Conservation (phyloP, 2,329 filamentous ascomycete genomes). For the Exophiala alcalophila region DNA sequence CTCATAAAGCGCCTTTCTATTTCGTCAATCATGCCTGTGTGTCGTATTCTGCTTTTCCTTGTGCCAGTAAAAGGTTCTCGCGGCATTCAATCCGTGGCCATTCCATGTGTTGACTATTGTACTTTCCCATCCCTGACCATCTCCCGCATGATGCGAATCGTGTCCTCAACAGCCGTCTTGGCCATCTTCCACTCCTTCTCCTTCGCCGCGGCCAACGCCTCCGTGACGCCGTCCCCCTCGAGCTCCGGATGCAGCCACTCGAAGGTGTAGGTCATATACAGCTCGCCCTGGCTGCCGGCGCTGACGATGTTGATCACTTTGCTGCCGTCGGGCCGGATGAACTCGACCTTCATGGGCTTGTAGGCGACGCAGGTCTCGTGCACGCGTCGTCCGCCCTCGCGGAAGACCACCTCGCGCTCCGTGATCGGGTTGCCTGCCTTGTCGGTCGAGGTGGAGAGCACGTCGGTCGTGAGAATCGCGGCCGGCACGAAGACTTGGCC, state of each 20-base stretch:
- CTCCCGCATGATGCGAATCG: constrained; percentile 29
- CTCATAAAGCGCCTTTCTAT: no score
- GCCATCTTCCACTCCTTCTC: constrained; percentile 25
- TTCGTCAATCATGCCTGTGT: no score
- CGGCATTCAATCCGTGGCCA: no score
- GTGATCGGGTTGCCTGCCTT: constrained; percentile 27
- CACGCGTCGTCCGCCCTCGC: constrained; percentile 27
- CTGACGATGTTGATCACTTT: constrained; percentile 36
- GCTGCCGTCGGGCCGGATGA: constrained; percentile 30
- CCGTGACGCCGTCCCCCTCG: constrained; percentile 16
- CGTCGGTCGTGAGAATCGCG: constrained; percentile 30
- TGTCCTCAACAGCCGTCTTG: constrained; percentile 29
- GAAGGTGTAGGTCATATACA: constrained; percentile 44
- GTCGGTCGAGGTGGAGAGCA: constrained; percentile 24
- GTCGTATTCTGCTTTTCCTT: no score
- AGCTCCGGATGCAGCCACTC: constrained; percentile 39
- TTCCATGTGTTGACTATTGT: constrained; percentile 7
- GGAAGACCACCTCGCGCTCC: constrained; percentile 32
- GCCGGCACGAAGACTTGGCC: constrained; percentile 33
- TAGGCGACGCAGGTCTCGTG: constrained; percentile 30
- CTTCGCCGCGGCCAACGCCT: constrained; percentile 13
- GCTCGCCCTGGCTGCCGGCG: constrained; percentile 34
- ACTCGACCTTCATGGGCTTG: constrained; percentile 32
- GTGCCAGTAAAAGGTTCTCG: no score
- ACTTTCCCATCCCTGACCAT: constrained; percentile 30